Evolutionary conservation across 148 eudicot species (phyloP), one percentile per base, ranked within the genome.

Genomic region (Diospyros lotus): DNA sequence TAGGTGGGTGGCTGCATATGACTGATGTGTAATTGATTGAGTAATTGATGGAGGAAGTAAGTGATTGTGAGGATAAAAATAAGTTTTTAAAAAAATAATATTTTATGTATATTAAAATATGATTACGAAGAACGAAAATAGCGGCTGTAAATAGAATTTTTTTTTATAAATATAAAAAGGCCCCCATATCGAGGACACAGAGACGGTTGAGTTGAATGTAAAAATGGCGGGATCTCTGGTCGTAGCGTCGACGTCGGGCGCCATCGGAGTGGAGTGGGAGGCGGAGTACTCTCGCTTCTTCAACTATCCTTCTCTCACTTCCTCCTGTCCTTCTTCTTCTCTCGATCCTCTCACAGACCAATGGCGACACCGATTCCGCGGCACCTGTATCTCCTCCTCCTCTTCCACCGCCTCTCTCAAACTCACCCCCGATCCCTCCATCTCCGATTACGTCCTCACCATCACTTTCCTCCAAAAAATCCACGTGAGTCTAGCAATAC

Each of bases 171-270:
- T 28, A 28, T 28, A 28, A 28, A 28, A 28, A 28, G 28, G 0
- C 28, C 28, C 28, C 28, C 28, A 28, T 28, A 0, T 28, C 28
- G 28, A 28, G 28, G 28, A 28, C 28, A 28, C 28, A 28, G 28
- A 0, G 28, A 28, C 28, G 28, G 28, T 28, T 28, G 17, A 11
- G 15, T 13, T 41, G 46, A 45, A 56, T 64, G 67, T 18, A 61
- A 74, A 86, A 86, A 86, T 89, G 92, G 92, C 92, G 92, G 90
- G 90, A 84, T 18, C 78, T 68, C 15, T 76, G 43, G 28, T 56
- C 13, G 5, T 67, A 11, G 44, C 58, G 56, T 70, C 70, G 66
- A 66, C 75, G 28, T 9, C 72, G 66, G 40, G 68, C 66, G 60
- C 77, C 69, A 44, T 76, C n/a, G 61, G 61, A n/a, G 70, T 71